Percentiles rank a stretch among this genome's conserved stretches.
Conservation (phyloP, 2,329 filamentous ascomycete genomes). For the Lasiodiplodia hormozganensis region DNA sequence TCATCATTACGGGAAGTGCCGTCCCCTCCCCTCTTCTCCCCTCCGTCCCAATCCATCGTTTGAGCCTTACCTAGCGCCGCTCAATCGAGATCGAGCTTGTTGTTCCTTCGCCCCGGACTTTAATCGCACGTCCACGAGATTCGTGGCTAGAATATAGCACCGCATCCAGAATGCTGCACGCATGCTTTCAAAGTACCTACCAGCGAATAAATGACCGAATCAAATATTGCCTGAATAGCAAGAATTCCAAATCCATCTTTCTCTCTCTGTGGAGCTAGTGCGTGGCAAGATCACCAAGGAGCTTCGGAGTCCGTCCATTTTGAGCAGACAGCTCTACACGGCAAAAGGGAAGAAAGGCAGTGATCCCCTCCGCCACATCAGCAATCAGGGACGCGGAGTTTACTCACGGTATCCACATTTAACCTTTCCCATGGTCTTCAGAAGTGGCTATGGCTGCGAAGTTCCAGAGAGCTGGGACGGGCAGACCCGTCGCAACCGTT, state of each 20-base stretch:
- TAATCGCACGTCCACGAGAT: neutral
- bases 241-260: neutral
- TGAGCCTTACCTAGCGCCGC: neutral
- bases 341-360: neutral
- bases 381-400: neutral
- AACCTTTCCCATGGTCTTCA: neutral
- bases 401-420: neutral
- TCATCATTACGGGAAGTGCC: slow-evolving; percentile 12
- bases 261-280: neutral
- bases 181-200: neutral
- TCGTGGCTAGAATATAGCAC: neutral
- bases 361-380: neutral
- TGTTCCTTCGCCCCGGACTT: neutral
- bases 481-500: neutral
- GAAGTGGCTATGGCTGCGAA: neutral
- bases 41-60: neutral
- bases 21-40: neutral
- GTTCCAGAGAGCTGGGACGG: neutral
- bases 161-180: neutral
- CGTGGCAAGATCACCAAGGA: neutral
- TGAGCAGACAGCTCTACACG: neutral
- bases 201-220: too few relatives aligned
- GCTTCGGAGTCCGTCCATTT: neutral
- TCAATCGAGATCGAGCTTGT: neutral
- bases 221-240: too few relatives aligned